phyloP scores from a whole-genome alignment of 768 basidiomycete genomes.

The Boletus bicolor region DNA sequence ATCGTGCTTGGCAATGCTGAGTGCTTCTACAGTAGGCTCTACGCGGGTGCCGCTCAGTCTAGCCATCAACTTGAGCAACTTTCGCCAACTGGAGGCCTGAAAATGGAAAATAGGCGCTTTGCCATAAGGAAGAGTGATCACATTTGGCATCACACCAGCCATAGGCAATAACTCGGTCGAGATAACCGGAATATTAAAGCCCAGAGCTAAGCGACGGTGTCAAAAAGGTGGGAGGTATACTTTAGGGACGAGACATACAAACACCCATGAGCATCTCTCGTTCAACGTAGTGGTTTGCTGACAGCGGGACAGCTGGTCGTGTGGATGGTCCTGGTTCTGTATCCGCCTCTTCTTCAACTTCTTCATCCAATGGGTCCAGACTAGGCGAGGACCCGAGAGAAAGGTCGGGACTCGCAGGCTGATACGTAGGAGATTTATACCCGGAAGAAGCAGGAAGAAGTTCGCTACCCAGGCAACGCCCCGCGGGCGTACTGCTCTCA shows the following conservation, averaged over 20 bases:
- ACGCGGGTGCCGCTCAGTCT: constrained; percentile 65
- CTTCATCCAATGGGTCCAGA: constrained; percentile 18
- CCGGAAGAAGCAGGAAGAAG: constrained; percentile 6
- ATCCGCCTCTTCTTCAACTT: constrained; percentile 14
- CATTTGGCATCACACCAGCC: constrained; percentile 59
- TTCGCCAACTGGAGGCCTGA: constrained; percentile 71
- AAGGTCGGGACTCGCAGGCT: constrained; percentile 24
- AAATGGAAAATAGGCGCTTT: constrained; percentile 67
- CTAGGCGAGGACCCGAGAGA: constrained; percentile 17
- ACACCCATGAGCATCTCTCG: constrained; percentile 55
- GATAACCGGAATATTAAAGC: constrained; percentile 59
- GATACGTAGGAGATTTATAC: constrained; percentile 17
- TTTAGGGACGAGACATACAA: constrained; percentile 47
- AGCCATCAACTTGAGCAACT: constrained; percentile 72
- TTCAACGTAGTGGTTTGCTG: constrained; percentile 50
- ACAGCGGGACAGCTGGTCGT: constrained; percentile 12
- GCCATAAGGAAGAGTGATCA: constrained; percentile 71
- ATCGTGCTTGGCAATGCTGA: constrained; percentile 53
- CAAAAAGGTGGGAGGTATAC: not conserved
- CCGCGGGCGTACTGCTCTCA: constrained; percentile 14
- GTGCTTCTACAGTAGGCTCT: constrained; percentile 67
- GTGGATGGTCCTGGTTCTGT: constrained; percentile 12
- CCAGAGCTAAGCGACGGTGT: constrained; percentile 50
- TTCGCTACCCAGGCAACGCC: constrained; percentile 18
- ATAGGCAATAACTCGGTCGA: constrained; percentile 45